Base-by-base conservation (phyloP, 305 asterid species). In the Solanum hybrid region DNA sequence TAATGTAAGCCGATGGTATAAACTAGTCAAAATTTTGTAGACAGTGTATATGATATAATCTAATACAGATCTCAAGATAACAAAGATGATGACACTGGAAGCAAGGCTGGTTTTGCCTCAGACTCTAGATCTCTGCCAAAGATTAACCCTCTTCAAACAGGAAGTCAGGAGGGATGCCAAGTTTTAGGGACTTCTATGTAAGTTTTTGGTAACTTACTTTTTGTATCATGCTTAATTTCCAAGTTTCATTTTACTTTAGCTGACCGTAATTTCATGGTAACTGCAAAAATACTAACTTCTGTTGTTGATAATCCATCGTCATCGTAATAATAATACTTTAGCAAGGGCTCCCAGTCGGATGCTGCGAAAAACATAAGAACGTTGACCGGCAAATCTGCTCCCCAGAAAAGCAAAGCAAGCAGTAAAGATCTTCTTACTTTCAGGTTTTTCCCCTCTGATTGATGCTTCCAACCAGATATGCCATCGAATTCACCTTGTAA, bases 371-470 rank as follows among this genome's bases (percentile, higher is more conserved):
- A 86, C 14, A 92, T 61, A 89, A 92, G 83, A 33, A 89, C 26
- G 24, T 34, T 65, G 87, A 91, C 81, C 89, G 92, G 77, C 80
- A 93, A 92, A 91, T 70, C 92, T 90, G 90, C 89, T 88, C 90
- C 78, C 61, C 84, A 89, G 88, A 91, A 79, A 93, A 89, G 91
- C 90, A 92, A 90, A 70, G 89, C 86, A 70, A 92, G 88, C 77
- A 45, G 65, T 88, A 91, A 92, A 89, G 92, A 89, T 90, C 90
- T 90, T 70, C 90, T 93, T 84, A 90, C 94, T 82, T 87, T 89
- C 91, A 93, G 95, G 97, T 93, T 83, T 86, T 92, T 38, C 89
- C 45, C 93, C 90, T 91, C 51, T 89, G 83, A 89, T 84, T 57
- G 38, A 81, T 70, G 20, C 85, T 79, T 87, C 75, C 83, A 72